Conservation (phyloP, 805 yeast species). For the Saccharomyces jurei region DNA sequence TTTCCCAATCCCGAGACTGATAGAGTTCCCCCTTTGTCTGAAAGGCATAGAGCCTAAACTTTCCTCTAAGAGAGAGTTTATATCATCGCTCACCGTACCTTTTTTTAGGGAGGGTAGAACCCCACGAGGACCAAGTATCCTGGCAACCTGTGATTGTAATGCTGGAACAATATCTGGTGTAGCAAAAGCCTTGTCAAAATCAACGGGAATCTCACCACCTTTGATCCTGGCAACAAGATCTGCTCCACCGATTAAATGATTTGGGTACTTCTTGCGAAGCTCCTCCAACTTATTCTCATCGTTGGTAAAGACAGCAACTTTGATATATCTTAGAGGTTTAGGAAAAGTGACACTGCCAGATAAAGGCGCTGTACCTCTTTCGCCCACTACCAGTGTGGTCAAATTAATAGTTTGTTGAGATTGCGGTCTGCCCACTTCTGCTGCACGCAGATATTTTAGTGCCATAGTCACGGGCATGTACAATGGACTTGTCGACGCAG, state of each 20-base stretch:
- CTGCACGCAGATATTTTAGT: slow-evolving; percentile 71
- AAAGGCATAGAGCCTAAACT: slow-evolving; percentile 66
- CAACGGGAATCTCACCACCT: slow-evolving; percentile 40
- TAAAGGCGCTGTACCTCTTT: slow-evolving; percentile 69
- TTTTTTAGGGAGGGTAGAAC: slow-evolving; percentile 80
- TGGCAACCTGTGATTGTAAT: slow-evolving; percentile 58
- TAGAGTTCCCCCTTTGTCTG: slow-evolving; percentile 58
- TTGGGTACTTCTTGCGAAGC: slow-evolving; percentile 49
- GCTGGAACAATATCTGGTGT: slow-evolving; percentile 70
- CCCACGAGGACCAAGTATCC: slow-evolving; percentile 79
- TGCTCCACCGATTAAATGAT: slow-evolving; percentile 61
- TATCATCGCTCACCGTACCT: slow-evolving; percentile 74
- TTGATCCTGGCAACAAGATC: slow-evolving; percentile 59
- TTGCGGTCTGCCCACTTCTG: slow-evolving; percentile 79
- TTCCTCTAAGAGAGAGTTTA: slow-evolving; percentile 42
- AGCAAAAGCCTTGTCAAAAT: slow-evolving; percentile 72
- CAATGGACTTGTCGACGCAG: slow-evolving; percentile 47
- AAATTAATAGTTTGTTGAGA: slow-evolving; percentile 63
- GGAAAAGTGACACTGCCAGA: slow-evolving; percentile 68
- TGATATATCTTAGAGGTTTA: slow-evolving; percentile 56
- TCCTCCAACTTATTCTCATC: slow-evolving; percentile 43
- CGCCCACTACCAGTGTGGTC: slow-evolving; percentile 57
- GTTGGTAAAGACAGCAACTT: slow-evolving; percentile 61
- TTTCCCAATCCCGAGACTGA: slow-evolving; percentile 67
- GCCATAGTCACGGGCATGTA: slow-evolving; percentile 70